These are phyloP conservation scores for Scheffersomyces segobiensis DNA, from an alignment of 1,139 yeast species.

Conservation along the genomic window DNA sequence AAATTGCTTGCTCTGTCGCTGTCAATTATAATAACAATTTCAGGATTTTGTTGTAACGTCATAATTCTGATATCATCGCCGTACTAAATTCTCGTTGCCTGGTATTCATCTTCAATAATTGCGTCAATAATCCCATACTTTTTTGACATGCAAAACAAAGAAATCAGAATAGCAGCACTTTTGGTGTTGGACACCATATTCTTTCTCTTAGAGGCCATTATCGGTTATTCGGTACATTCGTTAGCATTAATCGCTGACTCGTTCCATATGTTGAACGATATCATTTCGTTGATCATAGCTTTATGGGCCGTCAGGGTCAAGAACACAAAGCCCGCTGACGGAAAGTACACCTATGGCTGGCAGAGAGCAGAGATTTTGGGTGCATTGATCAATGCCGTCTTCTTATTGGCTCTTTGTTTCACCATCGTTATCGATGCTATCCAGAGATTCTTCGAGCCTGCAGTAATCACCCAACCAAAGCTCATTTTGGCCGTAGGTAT, in stretches of 20 bases:
- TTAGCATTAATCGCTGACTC: constrained; percentile 93
- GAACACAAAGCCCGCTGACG: constrained; percentile 78
- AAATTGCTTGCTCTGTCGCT: neutral
- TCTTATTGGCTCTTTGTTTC: constrained; percentile 86
- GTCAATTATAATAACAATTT: neutral
- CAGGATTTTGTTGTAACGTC: neutral
- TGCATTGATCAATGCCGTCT: constrained; percentile 91
- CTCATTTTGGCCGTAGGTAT: constrained; percentile 79
- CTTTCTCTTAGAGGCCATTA: constrained; percentile 80
- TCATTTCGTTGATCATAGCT: constrained; percentile 85
- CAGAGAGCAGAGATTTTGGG: constrained; percentile 94
- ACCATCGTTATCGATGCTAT: constrained; percentile 91
- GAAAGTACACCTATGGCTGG: constrained; percentile 93
- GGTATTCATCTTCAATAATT: neutral
- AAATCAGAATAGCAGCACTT: constrained; percentile 69
- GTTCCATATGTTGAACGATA: constrained; percentile 96
- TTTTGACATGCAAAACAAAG: constrained; percentile 51
- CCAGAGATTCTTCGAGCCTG: constrained; percentile 83
- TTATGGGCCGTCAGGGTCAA: constrained; percentile 96
- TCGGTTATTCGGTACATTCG: constrained; percentile 89
- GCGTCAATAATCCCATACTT: neutral
- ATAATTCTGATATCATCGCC: neutral
- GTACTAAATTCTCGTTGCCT: neutral
- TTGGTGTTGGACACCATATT: constrained; percentile 77
- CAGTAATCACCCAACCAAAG: constrained; percentile 74